A percentile compares a stretch with the other conserved stretches of the same genome.
Evolutionary conservation across 768 basidiomycete species (phyloP).

Genomic region (Tulasnella sp.): DNA sequence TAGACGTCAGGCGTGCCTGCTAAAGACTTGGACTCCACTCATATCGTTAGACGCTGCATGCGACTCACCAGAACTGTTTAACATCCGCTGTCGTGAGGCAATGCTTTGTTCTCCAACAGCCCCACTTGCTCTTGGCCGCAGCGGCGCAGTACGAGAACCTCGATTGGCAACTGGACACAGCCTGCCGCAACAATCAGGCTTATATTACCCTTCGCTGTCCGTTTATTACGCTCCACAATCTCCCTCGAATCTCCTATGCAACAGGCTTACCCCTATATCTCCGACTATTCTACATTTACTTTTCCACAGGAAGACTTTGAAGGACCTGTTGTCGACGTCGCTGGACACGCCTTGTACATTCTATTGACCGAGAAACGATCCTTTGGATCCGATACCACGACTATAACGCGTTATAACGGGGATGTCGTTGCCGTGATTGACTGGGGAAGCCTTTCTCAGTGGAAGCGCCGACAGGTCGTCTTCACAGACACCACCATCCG

Average conservation of each 20-base stretch:
- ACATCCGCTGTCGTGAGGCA: neutral
- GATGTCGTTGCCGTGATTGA: neutral
- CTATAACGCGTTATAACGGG: neutral
- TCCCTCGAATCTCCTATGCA: neutral
- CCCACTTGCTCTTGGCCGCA: neutral
- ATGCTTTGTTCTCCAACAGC: neutral
- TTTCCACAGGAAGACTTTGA: neutral
- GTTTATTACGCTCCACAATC: neutral
- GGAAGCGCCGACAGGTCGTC: neutral
- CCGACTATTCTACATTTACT: neutral
- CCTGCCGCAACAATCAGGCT: neutral
- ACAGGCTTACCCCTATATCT: neutral
- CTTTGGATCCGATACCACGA: neutral
- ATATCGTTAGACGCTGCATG: neutral
- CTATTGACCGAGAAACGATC: neutral
- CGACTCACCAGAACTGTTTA: neutral
- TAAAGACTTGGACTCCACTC: neutral
- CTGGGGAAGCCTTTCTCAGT: slow-evolving; percentile 5
- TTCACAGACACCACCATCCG: neutral
- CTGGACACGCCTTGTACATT: neutral
- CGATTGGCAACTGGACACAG: neutral
- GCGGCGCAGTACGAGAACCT: neutral
- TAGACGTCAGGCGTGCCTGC: neutral
- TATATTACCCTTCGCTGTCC: neutral
- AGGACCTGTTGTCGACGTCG: neutral